A percentile compares a stretch with the other conserved stretches of the same genome.
Evolutionary conservation across 1,284 basidiomycete species (phyloP).

Genomic region (Chalciporus sp.): DNA sequence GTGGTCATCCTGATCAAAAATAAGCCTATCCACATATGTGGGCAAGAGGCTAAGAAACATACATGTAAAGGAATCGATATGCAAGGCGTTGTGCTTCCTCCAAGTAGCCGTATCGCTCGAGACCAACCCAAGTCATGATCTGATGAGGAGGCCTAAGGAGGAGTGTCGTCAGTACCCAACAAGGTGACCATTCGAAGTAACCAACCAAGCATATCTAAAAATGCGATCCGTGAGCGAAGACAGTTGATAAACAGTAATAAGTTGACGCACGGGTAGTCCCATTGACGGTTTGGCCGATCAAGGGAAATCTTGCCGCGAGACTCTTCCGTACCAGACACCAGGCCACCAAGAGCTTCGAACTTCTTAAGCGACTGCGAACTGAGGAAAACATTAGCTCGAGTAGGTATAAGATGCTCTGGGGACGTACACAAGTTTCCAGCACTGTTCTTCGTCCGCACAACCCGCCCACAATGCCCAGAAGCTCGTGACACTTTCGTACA

Average conservation of each 20-base stretch:
- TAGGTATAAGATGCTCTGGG: slow-evolving; percentile 4
- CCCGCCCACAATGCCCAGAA: slow-evolving; percentile 99
- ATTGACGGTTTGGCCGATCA: slow-evolving; percentile 97
- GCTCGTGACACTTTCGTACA: slow-evolving; percentile 94
- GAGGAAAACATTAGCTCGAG: slow-evolving; percentile 18
- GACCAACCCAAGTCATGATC: slow-evolving; percentile 96
- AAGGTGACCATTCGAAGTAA: slow-evolving; percentile 2
- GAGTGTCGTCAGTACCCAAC: slow-evolving; percentile 3
- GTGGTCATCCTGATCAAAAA: slow-evolving; percentile 76
- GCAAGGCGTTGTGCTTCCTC: slow-evolving; percentile 93
- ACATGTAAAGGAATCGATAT: slow-evolving; percentile 98
- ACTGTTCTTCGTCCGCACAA: slow-evolving; percentile 93
- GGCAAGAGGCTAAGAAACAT: slow-evolving; percentile 28
- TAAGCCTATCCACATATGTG: background rate
- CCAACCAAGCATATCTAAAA: slow-evolving; percentile 64
- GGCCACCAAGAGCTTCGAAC: slow-evolving; percentile 95
- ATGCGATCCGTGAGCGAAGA: slow-evolving; percentile 14
- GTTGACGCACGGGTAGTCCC: slow-evolving; percentile 83
- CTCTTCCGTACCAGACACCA: slow-evolving; percentile 96
- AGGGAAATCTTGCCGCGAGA: slow-evolving; percentile 94
- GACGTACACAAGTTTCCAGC: slow-evolving; percentile 87
- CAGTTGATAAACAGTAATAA: slow-evolving; percentile 11
- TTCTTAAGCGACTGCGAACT: slow-evolving; percentile 87
- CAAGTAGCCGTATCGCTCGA: slow-evolving; percentile 94
- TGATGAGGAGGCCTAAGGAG: slow-evolving; percentile 88